Base-by-base conservation (phyloP, 805 yeast species). In the Kodamaea jinghongensis region DNA sequence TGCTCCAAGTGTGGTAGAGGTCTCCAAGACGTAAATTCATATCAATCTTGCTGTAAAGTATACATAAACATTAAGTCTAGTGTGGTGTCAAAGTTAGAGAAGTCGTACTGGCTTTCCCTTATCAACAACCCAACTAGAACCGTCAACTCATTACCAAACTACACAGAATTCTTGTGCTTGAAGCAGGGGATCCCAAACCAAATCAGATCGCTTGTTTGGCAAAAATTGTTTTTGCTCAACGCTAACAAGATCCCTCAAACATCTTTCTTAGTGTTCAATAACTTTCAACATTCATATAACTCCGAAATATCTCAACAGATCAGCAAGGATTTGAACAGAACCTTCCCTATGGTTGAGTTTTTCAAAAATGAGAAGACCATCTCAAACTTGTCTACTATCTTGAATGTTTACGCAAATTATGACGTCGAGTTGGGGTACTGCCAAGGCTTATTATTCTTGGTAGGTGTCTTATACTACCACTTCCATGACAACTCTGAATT, bases 401-500 rank as follows among this genome's bases (percentile, higher is more conserved):
- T 80, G 44, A 76, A 80, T 41, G 85, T 83, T 1, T 80, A 75
- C 49, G 77, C 81, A 35, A 75, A 79, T 46, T 80, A 77, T 51
- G 85, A 80, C 57, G 70, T 71, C 38, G 82, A 79, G 48, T 74
- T 80, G 48, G 86, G 86, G 8, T 80, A 80, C 51, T 80, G 86
- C 54, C 86, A 80, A 55, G 86, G 86, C 5, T 60, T 81, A 13
- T 71, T 81, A 17, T 81, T 81, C 49, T 60, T 80, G 32, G 83
- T 79, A 9, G 84, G 83, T 2, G 78, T 80, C 4, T 60, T 80
- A 28, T 65, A 74, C 43, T 69, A 65, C 48, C 68, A 63, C 34
- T 61, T 65, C 38, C 52, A 56, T 17, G 51, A 52, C 40, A 60
- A 57, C 38, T 31, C 51, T 47, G 67, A 54, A 54, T 58, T 64